Evolutionary conservation across 108 stramenopile species (phyloP).

Genomic region (Pseudonitzschia multistriata): DNA sequence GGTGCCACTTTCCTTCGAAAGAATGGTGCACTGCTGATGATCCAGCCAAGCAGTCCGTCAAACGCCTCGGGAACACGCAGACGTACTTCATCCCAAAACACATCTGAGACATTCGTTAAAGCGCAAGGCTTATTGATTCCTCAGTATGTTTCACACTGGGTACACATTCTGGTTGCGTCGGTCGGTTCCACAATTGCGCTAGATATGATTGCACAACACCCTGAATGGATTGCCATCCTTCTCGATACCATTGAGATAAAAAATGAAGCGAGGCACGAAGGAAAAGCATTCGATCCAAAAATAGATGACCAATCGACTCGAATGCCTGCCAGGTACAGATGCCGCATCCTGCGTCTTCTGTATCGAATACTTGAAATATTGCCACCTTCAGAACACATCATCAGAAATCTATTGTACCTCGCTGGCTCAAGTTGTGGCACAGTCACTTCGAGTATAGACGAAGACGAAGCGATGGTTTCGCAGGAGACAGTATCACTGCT

Average conservation of each 20-base stretch:
- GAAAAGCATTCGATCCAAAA: not conserved
- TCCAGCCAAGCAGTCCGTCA: constrained; percentile 11
- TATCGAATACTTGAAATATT: constrained; percentile 37
- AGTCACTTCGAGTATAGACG: constrained; percentile 15
- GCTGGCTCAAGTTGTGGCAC: constrained; percentile 34
- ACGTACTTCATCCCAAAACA: not conserved
- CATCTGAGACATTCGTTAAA: constrained; percentile 13
- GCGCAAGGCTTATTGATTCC: constrained; percentile 16
- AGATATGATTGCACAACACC: constrained; percentile 8
- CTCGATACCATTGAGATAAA: constrained; percentile 26
- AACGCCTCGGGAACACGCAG: constrained; percentile 15
- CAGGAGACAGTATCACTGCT: constrained; percentile 57
- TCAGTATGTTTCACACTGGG: constrained; percentile 43
- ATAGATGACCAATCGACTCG: not conserved
- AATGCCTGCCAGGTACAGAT: constrained; percentile 38
- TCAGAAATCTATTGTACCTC: constrained; percentile 46
- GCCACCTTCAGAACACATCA: constrained; percentile 31
- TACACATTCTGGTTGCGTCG: constrained; percentile 35
- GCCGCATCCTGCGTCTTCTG: constrained; percentile 59
- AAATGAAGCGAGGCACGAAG: not conserved
- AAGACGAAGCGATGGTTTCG: constrained; percentile 33
- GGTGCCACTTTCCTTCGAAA: constrained; percentile 18
- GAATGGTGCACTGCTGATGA: constrained; percentile 13
- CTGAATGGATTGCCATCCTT: constrained; percentile 30
- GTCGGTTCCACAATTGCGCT: not conserved